These are phyloP conservation scores for Capillidium heterosporum DNA, from an alignment of 371 early-diverging fungal genomes.

Conservation along the genomic window DNA sequence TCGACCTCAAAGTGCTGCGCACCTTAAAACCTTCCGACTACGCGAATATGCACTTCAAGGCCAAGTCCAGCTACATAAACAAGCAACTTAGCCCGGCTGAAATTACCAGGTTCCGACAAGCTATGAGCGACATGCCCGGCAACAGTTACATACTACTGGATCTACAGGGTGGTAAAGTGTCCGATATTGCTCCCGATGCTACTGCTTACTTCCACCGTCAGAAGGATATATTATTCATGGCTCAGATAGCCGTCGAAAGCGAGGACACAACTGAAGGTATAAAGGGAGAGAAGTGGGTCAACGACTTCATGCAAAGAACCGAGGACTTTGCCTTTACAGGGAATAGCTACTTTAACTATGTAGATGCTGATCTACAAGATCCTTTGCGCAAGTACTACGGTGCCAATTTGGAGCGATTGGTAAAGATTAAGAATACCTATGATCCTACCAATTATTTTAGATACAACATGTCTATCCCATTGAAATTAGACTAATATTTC, in stretches of 20 bases:
- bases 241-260: too few species aligned
- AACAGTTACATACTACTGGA: background rate
- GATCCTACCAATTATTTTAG: constrained; percentile 18
- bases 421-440: constrained; percentile 12
- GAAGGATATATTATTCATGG: background rate
- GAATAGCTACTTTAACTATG: background rate
- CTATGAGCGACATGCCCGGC: background rate
- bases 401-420: constrained; percentile 10
- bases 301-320: too few species aligned
- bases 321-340: too few species aligned
- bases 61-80: background rate
- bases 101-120: background rate
- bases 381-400: constrained; percentile 14
- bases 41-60: background rate
- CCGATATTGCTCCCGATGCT: background rate
- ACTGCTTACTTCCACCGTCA: background rate
- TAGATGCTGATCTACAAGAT: background rate
- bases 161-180: background rate
- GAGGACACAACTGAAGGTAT: too few species aligned
- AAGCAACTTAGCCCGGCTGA: background rate
- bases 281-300: too few species aligned
- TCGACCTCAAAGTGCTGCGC: background rate
- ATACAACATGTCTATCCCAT: constrained; percentile 18
- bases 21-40: background rate
- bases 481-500: background rate